A percentile compares a stretch with the other conserved stretches of the same genome.
phyloP scores from a whole-genome alignment of 768 basidiomycete species.

The Cystobasidium tubakii region DNA sequence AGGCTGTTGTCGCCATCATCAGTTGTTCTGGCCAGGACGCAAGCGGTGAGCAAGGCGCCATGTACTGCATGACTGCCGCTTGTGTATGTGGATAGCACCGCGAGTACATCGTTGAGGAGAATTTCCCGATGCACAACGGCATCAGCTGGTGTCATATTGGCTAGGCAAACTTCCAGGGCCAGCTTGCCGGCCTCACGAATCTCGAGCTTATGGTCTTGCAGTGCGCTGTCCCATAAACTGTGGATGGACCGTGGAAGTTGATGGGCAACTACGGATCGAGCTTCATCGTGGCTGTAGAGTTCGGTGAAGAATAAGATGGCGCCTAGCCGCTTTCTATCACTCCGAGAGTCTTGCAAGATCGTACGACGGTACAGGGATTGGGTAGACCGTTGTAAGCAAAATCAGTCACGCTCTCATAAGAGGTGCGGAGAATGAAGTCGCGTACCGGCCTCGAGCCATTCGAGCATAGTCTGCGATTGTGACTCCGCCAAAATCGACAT shows the following conservation, averaged over 20 bases:
- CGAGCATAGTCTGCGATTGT: constrained; percentile 8
- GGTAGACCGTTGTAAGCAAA: background rate
- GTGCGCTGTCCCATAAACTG: constrained; percentile 19
- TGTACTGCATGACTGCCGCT: background rate
- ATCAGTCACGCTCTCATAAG: background rate
- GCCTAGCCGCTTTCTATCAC: constrained; percentile 17
- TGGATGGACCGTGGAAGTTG: constrained; percentile 15
- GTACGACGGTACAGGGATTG: too few relatives aligned
- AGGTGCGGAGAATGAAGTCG: background rate
- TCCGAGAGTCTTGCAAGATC: constrained; percentile 17
- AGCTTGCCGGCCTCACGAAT: constrained; percentile 3
- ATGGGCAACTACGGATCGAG: background rate
- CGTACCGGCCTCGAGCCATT: constrained; percentile 26
- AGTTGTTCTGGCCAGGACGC: background rate
- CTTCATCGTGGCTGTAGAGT: background rate
- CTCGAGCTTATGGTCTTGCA: constrained; percentile 1
- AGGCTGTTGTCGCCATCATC: background rate
- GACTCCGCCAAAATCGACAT: constrained; percentile 2
- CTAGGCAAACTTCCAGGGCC: constrained; percentile 15
- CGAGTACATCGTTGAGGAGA: constrained; percentile 6
- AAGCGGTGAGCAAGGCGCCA: background rate
- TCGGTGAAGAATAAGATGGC: constrained; percentile 15
- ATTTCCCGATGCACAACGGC: background rate
- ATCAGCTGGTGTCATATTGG: background rate
- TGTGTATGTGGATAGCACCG: background rate